Base-by-base conservation (phyloP, 352 stramenopile genomes). In the Elongisporangium senticosum region DNA sequence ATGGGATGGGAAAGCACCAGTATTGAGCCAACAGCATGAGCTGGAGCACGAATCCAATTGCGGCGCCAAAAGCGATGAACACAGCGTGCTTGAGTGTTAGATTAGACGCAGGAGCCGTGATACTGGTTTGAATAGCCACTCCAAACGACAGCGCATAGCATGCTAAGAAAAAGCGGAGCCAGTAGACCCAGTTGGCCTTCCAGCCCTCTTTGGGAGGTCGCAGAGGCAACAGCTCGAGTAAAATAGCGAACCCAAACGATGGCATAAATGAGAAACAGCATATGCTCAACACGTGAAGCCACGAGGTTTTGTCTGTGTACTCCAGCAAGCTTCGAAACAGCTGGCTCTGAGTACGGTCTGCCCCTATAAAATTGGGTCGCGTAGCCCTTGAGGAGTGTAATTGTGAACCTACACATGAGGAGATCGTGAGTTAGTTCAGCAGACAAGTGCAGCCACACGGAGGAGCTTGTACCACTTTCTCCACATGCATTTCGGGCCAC, bases 171-270 rank as follows among this genome's bases (percentile, higher is more conserved):
- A 58, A 24, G 24, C 61, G 49, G 39, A 63, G 56, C 61, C 61
- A 63, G 19, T 63, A 63, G 14, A 59, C 28, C 55, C 55, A 58
- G 28, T 67, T 67, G 1, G 39, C 24, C 4, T 50, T 33, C 55
- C 55, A 59, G 6, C 61, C 61, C 37, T 67, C 50, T 0, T 28
- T 39, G n/a, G 56, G 56, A n/a, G 22, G 21, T 50, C 21, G 26
- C 11, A 60, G 54, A 26, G 55, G 61, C 7, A 68, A 21, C 21
- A 53, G 64, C 51, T 68, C 57, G 21, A 68, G 19, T 19, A 65
- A 23, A 19, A 64, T 13, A 13, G 51, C 49, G 1, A 55, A 11
- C 28, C 48, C 7, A 15, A 65, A n/a, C 10, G 58, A 33, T 10
- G 62, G 58, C 3, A 64, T 15, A 17, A 53, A 53, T 2, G 54